phyloP scores from a whole-genome alignment of 2,329 filamentous ascomycete species.

The Karstenula rhodostoma region DNA sequence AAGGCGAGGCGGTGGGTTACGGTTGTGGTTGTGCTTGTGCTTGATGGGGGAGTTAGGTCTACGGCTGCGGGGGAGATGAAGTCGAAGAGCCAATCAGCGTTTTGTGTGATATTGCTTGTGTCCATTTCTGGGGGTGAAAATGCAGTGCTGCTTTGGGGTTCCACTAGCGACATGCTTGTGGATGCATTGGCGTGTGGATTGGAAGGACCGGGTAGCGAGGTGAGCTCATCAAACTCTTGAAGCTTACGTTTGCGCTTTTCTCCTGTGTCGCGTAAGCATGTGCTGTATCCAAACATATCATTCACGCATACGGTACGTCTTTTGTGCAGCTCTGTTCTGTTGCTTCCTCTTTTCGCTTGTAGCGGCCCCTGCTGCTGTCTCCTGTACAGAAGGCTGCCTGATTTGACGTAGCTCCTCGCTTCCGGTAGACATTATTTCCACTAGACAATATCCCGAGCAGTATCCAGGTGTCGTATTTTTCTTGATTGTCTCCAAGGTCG shows the following conservation, averaged over 20 bases:
- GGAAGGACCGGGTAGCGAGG: background rate
- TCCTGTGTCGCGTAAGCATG: background rate
- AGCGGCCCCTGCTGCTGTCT: background rate
- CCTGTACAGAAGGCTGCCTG: background rate
- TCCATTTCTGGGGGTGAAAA: background rate
- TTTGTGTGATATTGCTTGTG: background rate
- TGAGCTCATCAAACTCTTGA: conserved; percentile 1
- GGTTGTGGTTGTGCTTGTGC: background rate
- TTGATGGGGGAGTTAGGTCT: background rate
- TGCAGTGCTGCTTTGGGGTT: background rate
- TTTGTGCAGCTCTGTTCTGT: conserved; percentile 7
- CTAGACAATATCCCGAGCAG: background rate
- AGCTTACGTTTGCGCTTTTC: conserved; percentile 7
- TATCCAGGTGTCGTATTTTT: background rate
- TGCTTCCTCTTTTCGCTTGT: conserved; percentile 1
- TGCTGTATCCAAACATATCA: background rate
- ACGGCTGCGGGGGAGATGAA: background rate
- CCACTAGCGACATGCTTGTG: no score
- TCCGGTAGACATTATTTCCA: background rate
- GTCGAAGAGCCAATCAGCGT: conserved; percentile 3
- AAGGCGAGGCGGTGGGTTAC: background rate
- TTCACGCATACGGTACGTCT: background rate
- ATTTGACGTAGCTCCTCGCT: background rate
- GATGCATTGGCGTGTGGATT: background rate
- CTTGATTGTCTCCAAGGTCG: background rate